Evolutionary conservation across 2,329 filamentous ascomycete species (phyloP).

Genomic region (Atkinsonella texensis): DNA sequence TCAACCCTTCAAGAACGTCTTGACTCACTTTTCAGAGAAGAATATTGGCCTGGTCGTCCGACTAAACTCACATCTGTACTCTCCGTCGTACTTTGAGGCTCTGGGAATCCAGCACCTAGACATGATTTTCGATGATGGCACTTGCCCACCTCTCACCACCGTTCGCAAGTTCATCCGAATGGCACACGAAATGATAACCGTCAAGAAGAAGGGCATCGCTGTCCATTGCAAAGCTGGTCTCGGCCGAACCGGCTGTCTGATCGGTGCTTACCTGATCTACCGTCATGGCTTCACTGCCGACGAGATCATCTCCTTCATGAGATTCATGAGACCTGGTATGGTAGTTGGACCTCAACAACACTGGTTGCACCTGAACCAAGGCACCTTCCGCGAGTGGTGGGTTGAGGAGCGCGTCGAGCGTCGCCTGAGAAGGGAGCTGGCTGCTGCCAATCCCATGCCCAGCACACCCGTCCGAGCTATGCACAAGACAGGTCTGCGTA

Average conservation of each 20-base stretch:
- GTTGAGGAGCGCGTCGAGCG: constrained; percentile 74
- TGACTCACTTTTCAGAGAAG: constrained; percentile 76
- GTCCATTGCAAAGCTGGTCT: constrained; percentile 98
- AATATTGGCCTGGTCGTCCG: constrained; percentile 90
- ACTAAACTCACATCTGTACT: constrained; percentile 91
- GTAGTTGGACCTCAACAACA: constrained; percentile 97
- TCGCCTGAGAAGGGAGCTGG: constrained; percentile 48
- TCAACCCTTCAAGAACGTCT: constrained; percentile 87
- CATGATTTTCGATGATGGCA: constrained; percentile 99
- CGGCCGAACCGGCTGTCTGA: constrained; percentile 88
- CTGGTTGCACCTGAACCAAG: constrained; percentile 96
- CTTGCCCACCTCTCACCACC: constrained; percentile 78
- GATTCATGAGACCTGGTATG: constrained; percentile 98
- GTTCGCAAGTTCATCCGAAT: constrained; percentile 92
- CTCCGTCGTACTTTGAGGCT: constrained; percentile 91
- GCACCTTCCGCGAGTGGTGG: constrained; percentile 98
- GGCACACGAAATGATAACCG: constrained; percentile 85
- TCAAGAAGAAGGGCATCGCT: constrained; percentile 84
- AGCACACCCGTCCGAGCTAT: constrained; percentile 51
- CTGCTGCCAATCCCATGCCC: constrained; percentile 34
- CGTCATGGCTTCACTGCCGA: constrained; percentile 94
- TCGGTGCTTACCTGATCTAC: constrained; percentile 96
- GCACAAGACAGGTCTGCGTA: constrained; percentile 47
- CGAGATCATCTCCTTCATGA: constrained; percentile 95
- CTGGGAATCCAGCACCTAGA: constrained; percentile 91